Base-by-base conservation (phyloP, 228 moss, liverwort and hornwort species). In the Sphagnum fallax region DNA sequence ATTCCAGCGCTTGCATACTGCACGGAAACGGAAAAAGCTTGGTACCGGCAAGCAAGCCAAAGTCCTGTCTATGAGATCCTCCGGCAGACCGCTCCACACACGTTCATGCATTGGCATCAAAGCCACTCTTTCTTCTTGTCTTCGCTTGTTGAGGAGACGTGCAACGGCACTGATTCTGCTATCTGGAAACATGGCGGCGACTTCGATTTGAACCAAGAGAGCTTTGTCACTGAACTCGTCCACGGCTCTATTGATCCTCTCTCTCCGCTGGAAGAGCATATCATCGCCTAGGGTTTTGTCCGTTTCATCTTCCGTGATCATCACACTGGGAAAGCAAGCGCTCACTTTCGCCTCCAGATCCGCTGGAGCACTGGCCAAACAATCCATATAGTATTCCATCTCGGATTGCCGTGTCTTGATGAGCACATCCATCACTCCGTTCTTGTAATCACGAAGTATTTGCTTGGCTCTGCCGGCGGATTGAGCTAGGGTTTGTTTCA, bases 1-100 rank as follows among this genome's bases (percentile, higher is more conserved):
- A 68, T 83, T 87, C 87, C 87, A 87, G 11, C 87, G 87, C 78
- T 87, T 87, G 75, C 87, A 87, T 15, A 87, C 87, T 4, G 87
- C 78, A 4, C 87, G 83, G 47, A 87, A 87, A 4, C 87, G 72
- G 64, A 87, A 87, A 71, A 87, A 87, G 58, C 87, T 87, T 0
- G 87, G 87, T 4, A 87, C 87, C 1, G 87, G 87, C n/a, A 87
- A 74, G 61, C 87, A 87, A 2, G 87, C 87, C 16, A 87, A 80
- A n/a, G 87, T 87, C 47, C 87, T 68, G 58, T 87, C 87, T 4
- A 87, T 81, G 61, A 87, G 62, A 71, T 87, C 87, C 73, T 87
- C 87, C 5, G 87, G 87, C 47, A 87, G 72, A 16, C 83, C 87
- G 11, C 87, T 83, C 87, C 87, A 87, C 50, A 87, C 83, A 63